phyloP scores from a whole-genome alignment of 805 yeast species.

The Candida michaelii region DNA sequence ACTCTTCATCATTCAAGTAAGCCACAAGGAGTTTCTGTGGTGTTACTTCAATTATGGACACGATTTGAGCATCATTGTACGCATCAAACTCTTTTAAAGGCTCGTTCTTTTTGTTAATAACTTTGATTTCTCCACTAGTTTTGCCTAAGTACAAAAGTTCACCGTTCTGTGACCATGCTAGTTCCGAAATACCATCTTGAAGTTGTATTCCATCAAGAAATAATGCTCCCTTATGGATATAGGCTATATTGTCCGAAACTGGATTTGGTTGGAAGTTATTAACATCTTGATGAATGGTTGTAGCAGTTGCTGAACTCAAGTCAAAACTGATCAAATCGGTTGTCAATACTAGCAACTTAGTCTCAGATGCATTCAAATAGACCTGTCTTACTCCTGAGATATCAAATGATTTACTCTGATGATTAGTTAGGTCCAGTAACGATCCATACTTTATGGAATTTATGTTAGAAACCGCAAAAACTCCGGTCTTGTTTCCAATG shows the following conservation, averaged over 20 bases:
- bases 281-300: neutral
- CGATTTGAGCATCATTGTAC: slow-evolving; percentile 1
- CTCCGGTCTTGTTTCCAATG: slow-evolving; percentile 23
- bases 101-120: slow-evolving; percentile 2
- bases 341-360: slow-evolving; percentile 23
- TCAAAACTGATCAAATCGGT: neutral
- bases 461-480: slow-evolving; percentile 35
- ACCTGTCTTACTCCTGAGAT: slow-evolving; percentile 15
- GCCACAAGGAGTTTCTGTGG: slow-evolving; percentile 8
- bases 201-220: slow-evolving; percentile 14
- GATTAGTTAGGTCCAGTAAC: slow-evolving; percentile 19
- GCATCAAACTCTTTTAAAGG: slow-evolving; percentile 1
- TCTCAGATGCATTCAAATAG: slow-evolving; percentile 29
- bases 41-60: slow-evolving; percentile 4
- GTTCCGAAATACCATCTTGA: slow-evolving; percentile 6
- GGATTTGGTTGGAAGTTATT: slow-evolving; percentile 4
- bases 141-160: slow-evolving; percentile 15
- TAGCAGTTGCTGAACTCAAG: neutral
- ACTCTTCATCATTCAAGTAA: slow-evolving; percentile 18
- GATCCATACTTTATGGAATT: slow-evolving; percentile 26
- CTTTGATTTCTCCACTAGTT: slow-evolving; percentile 2
- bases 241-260: slow-evolving; percentile 10
- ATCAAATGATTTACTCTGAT: slow-evolving; percentile 13
- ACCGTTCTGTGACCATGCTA: slow-evolving; percentile 20
- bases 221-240: slow-evolving; percentile 13